Evolutionary conservation across 371 early-diverging fungal species (phyloP).

Genomic region (Capillidium rhysosporum): DNA sequence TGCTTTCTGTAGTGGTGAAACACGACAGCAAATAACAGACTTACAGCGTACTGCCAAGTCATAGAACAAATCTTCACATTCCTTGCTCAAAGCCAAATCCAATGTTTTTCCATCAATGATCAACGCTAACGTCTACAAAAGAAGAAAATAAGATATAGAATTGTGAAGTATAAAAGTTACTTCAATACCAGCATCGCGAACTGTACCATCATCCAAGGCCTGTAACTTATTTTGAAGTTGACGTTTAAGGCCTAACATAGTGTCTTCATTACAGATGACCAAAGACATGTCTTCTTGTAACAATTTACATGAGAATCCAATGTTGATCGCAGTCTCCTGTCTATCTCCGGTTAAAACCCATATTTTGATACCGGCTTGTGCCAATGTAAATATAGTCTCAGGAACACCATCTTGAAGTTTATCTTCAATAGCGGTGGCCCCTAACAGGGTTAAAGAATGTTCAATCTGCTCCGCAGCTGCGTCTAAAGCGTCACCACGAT

Average conservation of each 20-base stretch:
- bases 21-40: conserved; percentile 87
- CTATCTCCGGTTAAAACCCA: conserved; percentile 99
- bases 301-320: conserved; percentile 77
- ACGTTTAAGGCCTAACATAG: conserved; percentile 13
- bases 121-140: conserved; percentile 56
- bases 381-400: conserved; percentile 60
- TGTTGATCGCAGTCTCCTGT: conserved; percentile 95
- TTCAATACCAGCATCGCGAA: conserved; percentile 34
- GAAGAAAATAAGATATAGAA: neutral
- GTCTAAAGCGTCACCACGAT: conserved; percentile 44
- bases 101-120: conserved; percentile 84
- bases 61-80: conserved; percentile 42
- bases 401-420: conserved; percentile 92
- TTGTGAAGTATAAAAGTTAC: conserved; percentile 10
- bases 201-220: conserved; percentile 32
- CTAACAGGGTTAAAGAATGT: conserved; percentile 53
- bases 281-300: conserved; percentile 50
- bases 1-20: conserved; percentile 92
- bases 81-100: conserved; percentile 46
- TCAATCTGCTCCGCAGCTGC: conserved; percentile 56
- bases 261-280: conserved; percentile 25
- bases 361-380: conserved; percentile 83
- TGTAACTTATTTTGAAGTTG: conserved; percentile 39
- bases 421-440: conserved; percentile 97
- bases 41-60: conserved; percentile 57